These are phyloP conservation scores for Fusarium hainanense DNA, from an alignment of 2,329 filamentous ascomycete genomes.

Conservation along the genomic window DNA sequence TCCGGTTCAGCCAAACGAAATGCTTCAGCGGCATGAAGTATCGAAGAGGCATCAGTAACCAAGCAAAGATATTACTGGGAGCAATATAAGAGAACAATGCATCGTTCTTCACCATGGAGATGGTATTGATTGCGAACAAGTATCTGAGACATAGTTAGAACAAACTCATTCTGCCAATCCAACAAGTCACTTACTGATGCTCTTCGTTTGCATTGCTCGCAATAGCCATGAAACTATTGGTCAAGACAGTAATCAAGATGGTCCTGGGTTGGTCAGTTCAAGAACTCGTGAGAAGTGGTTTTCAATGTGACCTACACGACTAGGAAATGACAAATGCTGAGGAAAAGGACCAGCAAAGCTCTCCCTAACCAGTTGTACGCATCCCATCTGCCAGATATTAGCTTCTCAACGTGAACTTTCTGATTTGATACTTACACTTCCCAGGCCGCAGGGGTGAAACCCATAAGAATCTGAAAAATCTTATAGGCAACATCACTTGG, in stretches of 20 bases:
- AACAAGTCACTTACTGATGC: slow-evolving; percentile 67
- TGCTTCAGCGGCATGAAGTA: slow-evolving; percentile 82
- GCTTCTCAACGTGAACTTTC: neutral
- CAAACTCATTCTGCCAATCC: too few species aligned
- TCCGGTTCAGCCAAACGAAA: slow-evolving; percentile 89
- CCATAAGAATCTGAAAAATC: slow-evolving; percentile 94
- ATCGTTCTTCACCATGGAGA: slow-evolving; percentile 99
- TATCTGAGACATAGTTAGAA: slow-evolving; percentile 62
- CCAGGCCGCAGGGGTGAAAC: slow-evolving; percentile 95
- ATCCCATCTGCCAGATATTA: slow-evolving; percentile 64
- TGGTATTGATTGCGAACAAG: slow-evolving; percentile 94
- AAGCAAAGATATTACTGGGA: slow-evolving; percentile 90
- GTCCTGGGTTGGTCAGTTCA: slow-evolving; percentile 61
- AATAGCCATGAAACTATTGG: slow-evolving; percentile 95
- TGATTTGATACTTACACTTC: slow-evolving; percentile 68
- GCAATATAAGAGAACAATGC: slow-evolving; percentile 93
- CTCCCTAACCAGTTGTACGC: slow-evolving; percentile 83
- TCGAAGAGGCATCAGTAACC: slow-evolving; percentile 85
- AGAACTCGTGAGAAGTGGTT: neutral
- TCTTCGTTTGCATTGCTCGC: slow-evolving; percentile 94
- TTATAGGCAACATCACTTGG: slow-evolving; percentile 84
- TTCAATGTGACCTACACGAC: slow-evolving; percentile 70
- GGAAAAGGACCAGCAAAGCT: slow-evolving; percentile 79
- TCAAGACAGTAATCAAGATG: slow-evolving; percentile 93
- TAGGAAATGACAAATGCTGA: slow-evolving; percentile 95